Conservation (phyloP, 192 early-diverging fungal genomes). For the Coemansia sp. region DNA sequence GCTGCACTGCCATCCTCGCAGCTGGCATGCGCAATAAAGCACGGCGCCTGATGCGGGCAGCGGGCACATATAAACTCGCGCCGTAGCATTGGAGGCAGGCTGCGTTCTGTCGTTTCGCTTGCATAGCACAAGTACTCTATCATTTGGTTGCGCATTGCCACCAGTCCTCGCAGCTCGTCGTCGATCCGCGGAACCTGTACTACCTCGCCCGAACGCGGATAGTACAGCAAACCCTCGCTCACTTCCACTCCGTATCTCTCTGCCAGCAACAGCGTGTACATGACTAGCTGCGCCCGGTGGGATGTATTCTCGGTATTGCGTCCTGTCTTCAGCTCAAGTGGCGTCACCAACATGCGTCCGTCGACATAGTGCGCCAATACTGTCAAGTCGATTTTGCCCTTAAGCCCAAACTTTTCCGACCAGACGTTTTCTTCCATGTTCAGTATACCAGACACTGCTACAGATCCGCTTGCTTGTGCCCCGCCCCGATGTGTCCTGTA, state of each 20-base stretch:
- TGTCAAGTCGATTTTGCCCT: constrained; percentile 88
- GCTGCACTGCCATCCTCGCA: constrained; percentile 65
- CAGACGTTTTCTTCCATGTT: constrained; percentile 92
- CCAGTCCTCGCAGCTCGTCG: constrained; percentile 69
- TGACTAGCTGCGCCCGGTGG: constrained; percentile 79
- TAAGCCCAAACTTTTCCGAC: constrained; percentile 89
- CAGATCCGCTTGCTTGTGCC: background rate
- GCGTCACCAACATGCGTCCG: constrained; percentile 57
- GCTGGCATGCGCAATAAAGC: constrained; percentile 70
- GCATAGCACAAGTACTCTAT: constrained; percentile 55
- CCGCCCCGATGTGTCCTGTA: constrained; percentile 16
- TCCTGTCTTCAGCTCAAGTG: constrained; percentile 91
- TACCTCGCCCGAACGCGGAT: constrained; percentile 69
- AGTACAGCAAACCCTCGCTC: constrained; percentile 69
- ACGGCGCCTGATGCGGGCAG: constrained; percentile 66
- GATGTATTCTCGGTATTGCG: constrained; percentile 56
- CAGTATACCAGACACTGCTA: constrained; percentile 67
- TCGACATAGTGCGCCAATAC: constrained; percentile 26
- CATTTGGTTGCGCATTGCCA: constrained; percentile 76
- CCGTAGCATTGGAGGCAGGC: constrained; percentile 72
- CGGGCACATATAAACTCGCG: constrained; percentile 61
- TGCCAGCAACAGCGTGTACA: constrained; percentile 83
- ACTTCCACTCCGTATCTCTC: constrained; percentile 82
- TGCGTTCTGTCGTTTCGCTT: background rate
- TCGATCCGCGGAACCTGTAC: constrained; percentile 59